Percentiles rank a stretch among this genome's conserved stretches.
Conservation (phyloP, 2,329 filamentous ascomycete species). For the Colletotrichum tamarilloi region DNA sequence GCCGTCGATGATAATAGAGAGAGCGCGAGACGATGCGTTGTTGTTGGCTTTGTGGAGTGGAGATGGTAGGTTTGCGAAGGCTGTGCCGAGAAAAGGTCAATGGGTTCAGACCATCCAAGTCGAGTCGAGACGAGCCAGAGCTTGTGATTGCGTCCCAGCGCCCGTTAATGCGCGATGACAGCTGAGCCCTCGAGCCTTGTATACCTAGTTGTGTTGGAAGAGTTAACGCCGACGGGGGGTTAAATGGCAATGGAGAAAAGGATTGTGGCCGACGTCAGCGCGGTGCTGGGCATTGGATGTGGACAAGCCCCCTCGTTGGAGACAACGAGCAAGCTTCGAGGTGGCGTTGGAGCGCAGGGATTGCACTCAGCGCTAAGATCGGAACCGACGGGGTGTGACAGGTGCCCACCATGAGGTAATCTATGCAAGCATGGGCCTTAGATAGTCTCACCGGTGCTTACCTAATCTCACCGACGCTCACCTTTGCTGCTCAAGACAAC, state of each 20-base stretch:
- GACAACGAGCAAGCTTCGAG: slow-evolving; percentile 19
- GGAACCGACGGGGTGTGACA: background rate
- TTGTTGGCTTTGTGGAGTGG: background rate
- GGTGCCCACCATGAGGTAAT: background rate
- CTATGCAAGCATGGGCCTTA: background rate
- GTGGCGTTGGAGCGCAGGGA: slow-evolving; percentile 24
- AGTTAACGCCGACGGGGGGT: background rate
- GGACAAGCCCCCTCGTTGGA: background rate
- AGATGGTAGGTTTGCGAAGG: background rate
- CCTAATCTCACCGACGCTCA: background rate
- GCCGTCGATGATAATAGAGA: background rate
- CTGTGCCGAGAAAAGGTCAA: background rate
- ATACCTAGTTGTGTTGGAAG: background rate
- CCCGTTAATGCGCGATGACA: background rate
- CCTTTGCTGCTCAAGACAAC: background rate
- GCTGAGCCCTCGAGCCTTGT: background rate
- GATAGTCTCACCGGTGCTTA: background rate
- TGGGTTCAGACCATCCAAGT: background rate
- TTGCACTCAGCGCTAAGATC: slow-evolving; percentile 3
- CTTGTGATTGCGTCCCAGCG: slow-evolving; percentile 4
- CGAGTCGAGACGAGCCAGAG: background rate
- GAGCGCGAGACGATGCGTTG: background rate
- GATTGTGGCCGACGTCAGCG: slow-evolving; percentile 12
- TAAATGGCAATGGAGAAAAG: background rate
- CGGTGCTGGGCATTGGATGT: background rate